phyloP scores from a whole-genome alignment of 805 yeast genomes.

The Saturnispora quitensis region DNA sequence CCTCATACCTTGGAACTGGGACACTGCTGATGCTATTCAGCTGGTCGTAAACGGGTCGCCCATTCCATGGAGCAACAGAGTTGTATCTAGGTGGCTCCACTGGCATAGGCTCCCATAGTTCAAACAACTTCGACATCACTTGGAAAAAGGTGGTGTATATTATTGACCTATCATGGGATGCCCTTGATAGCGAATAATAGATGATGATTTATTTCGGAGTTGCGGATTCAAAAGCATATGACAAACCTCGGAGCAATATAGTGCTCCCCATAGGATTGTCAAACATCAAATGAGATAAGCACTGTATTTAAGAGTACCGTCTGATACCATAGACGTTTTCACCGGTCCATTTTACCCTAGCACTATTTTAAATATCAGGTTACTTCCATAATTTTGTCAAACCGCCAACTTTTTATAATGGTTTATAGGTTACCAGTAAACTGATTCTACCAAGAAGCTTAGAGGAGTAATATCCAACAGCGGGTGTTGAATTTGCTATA shows the following conservation, averaged over 20 bases:
- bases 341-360: not conserved
- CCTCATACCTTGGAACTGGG: slow-evolving; percentile 51
- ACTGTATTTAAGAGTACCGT: not conserved
- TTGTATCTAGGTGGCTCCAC: slow-evolving; percentile 31
- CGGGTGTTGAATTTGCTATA: too few species aligned
- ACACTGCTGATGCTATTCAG: slow-evolving; percentile 27
- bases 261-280: not conserved
- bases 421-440: too few species aligned
- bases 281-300: not conserved
- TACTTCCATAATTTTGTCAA: too few species aligned
- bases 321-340: too few species aligned
- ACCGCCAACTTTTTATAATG: too few species aligned
- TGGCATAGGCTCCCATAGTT: slow-evolving; percentile 29
- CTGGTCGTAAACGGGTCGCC: slow-evolving; percentile 28
- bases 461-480: too few species aligned
- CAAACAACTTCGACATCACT: not conserved
- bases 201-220: not conserved
- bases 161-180: not conserved
- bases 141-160: not conserved
- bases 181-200: not conserved
- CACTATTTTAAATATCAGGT: too few species aligned
- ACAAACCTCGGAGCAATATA: not conserved
- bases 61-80: slow-evolving; percentile 28
- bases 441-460: too few species aligned
- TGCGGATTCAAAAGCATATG: not conserved